Evolutionary conservation across 2,329 filamentous ascomycete genomes (phyloP).

Genomic region (Emmonsia crescens): DNA sequence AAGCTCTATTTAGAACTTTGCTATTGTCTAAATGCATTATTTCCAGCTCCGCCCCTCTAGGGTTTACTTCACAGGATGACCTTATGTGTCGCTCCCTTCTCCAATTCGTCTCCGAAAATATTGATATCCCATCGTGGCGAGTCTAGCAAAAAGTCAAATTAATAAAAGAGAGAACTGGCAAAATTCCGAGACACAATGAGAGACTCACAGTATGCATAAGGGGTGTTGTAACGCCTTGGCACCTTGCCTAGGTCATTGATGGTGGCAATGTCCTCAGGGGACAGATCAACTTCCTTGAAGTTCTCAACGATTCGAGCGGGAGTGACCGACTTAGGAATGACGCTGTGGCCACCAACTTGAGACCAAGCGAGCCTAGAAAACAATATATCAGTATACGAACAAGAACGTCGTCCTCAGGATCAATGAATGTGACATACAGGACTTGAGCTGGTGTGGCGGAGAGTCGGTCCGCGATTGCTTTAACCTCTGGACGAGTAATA

Average conservation of each 20-base stretch:
- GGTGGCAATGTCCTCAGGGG: constrained; percentile 27
- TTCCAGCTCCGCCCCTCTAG: neutral
- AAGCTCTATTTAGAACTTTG: neutral
- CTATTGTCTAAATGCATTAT: neutral
- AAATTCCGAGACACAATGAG: neutral
- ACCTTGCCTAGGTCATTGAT: constrained; percentile 24
- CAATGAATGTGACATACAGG: constrained; percentile 18
- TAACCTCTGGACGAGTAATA: constrained; percentile 50
- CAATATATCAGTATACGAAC: neutral
- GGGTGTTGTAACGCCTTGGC: constrained; percentile 28
- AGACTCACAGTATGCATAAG: constrained; percentile 21
- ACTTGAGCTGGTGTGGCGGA: constrained; percentile 28
- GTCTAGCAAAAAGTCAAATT: constrained; percentile 23
- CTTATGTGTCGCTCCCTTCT: constrained; percentile 41
- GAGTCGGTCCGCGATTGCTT: constrained; percentile 49
- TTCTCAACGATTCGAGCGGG: constrained; percentile 33
- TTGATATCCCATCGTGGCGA: constrained; percentile 47
- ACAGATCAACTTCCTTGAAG: constrained; percentile 33
- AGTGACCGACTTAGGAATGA: constrained; percentile 35
- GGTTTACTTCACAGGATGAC: constrained; percentile 24
- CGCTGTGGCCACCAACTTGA: constrained; percentile 30
- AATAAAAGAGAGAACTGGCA: constrained; percentile 2
- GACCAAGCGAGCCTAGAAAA: constrained; percentile 27
- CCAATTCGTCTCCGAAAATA: constrained; percentile 45
- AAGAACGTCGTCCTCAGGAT: neutral